A percentile compares a stretch with the other conserved stretches of the same genome.
These are phyloP conservation scores for Monosporascus sp. DNA, from an alignment of 2,329 filamentous ascomycete genomes.

Conservation along the genomic window DNA sequence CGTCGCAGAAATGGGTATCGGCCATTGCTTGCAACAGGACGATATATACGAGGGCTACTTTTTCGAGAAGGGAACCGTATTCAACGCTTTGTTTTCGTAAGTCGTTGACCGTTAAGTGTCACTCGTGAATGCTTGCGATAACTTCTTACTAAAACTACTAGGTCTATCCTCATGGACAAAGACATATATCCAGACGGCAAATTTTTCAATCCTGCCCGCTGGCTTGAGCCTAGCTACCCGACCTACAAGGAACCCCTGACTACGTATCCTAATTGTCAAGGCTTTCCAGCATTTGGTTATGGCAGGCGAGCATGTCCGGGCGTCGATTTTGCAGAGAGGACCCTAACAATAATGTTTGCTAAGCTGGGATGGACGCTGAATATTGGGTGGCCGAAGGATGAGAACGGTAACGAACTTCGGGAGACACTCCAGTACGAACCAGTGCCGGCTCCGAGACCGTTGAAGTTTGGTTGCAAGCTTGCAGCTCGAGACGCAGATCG, in stretches of 20 bases:
- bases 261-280: conserved; percentile 24
- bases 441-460: no score
- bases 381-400: no score
- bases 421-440: no score
- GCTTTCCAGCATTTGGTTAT: conserved; percentile 37
- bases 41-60: conserved; percentile 11
- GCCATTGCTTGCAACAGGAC: conserved; percentile 7
- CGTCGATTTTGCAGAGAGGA: conserved; percentile 22
- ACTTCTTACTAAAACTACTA: no score
- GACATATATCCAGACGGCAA: conserved; percentile 23
- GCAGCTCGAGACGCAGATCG: no score
- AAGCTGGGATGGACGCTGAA: no score
- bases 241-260: conserved; percentile 23
- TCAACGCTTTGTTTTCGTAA: no score
- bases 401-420: no score
- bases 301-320: conserved; percentile 36
- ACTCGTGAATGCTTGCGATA: no score
- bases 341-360: conserved; percentile 20
- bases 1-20: conserved; percentile 5
- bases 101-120: no score
- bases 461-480: no score
- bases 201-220: conserved; percentile 22
- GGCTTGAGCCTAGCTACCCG: conserved; percentile 20
- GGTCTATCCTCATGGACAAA: conserved; percentile 3
- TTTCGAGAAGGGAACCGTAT: not conserved